Conservation (phyloP, 495 filamentous ascomycete genomes). For the Talaromyces nanjingensis region DNA sequence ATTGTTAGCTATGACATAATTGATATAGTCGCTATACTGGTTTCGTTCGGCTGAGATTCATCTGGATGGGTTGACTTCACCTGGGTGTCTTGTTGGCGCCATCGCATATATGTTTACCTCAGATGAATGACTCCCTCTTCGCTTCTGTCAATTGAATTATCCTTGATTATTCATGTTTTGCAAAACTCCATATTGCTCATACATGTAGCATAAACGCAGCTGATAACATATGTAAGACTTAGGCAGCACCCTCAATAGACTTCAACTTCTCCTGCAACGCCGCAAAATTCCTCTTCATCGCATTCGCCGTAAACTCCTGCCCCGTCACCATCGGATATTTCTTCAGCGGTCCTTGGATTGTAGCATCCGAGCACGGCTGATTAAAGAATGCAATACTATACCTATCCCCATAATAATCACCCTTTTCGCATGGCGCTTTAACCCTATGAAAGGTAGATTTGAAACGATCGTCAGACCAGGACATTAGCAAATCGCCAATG, state of each 20-base stretch:
- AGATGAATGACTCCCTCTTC: too few species aligned
- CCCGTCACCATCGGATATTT: slow-evolving; percentile 57
- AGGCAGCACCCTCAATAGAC: slow-evolving; percentile 15
- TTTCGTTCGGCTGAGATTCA: too few species aligned
- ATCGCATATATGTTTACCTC: too few species aligned
- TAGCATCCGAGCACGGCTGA: slow-evolving; percentile 52
- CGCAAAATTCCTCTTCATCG: slow-evolving; percentile 53
- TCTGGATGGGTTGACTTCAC: too few species aligned
- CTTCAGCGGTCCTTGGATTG: slow-evolving; percentile 52
- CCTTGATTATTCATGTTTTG: too few species aligned
- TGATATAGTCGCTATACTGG: too few species aligned
- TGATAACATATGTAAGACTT: background rate
- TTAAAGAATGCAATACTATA: slow-evolving; percentile 65
- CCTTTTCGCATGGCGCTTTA: slow-evolving; percentile 44
- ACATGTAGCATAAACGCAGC: too few species aligned
- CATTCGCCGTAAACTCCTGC: slow-evolving; percentile 48
- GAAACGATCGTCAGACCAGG: slow-evolving; percentile 63
- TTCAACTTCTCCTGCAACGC: slow-evolving; percentile 27
- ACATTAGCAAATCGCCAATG: slow-evolving; percentile 63
- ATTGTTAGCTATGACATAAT: too few species aligned
- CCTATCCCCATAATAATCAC: slow-evolving; percentile 50
- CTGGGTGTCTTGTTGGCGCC: too few species aligned
- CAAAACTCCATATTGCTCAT: too few species aligned
- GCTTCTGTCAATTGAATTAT: too few species aligned
- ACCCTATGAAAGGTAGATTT: slow-evolving; percentile 60